Conservation (phyloP, 495 filamentous ascomycete species). For the Glonium stellatum region DNA sequence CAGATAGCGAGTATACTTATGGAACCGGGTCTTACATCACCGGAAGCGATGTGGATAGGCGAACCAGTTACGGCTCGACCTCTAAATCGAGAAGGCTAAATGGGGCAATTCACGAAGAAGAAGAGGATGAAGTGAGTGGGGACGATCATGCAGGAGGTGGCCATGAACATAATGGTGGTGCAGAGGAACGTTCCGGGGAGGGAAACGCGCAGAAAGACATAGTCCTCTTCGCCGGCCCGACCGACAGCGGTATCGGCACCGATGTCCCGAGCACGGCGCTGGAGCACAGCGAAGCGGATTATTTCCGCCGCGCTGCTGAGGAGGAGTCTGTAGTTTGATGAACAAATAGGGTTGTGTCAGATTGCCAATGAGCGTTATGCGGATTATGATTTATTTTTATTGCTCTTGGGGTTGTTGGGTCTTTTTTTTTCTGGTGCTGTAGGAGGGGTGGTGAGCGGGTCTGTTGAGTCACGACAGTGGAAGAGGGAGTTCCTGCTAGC, state of each 20-base stretch:
- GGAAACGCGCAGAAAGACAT: neutral
- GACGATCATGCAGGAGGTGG: slow-evolving; percentile 18
- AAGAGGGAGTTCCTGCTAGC: too few species aligned
- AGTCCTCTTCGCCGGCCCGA: slow-evolving; percentile 27
- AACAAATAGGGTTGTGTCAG: neutral
- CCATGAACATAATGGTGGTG: slow-evolving; percentile 2
- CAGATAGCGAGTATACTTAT: slow-evolving; percentile 44
- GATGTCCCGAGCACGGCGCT: slow-evolving; percentile 34
- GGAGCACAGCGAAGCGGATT: slow-evolving; percentile 26
- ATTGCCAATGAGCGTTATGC: too few species aligned
- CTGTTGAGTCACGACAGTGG: too few species aligned
- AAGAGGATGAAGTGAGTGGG: slow-evolving; percentile 26
- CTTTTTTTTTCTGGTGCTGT: too few species aligned
- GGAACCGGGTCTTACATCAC: slow-evolving; percentile 46
- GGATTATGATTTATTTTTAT: too few species aligned
- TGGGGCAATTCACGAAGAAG: slow-evolving; percentile 33
- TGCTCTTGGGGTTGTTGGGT: too few species aligned
- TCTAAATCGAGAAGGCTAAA: slow-evolving; percentile 30
- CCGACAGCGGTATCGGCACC: slow-evolving; percentile 37
- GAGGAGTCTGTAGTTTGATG: slow-evolving; percentile 26
- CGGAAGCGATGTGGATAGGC: slow-evolving; percentile 40
- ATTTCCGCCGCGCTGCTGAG: slow-evolving; percentile 25
- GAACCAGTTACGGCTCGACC: slow-evolving; percentile 47
- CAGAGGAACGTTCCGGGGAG: neutral
- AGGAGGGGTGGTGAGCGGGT: too few species aligned